Evolutionary conservation across 2,329 filamentous ascomycete species (phyloP), one percentile per base, ranked within the genome.

Genomic region (Paraphoma sp.): DNA sequence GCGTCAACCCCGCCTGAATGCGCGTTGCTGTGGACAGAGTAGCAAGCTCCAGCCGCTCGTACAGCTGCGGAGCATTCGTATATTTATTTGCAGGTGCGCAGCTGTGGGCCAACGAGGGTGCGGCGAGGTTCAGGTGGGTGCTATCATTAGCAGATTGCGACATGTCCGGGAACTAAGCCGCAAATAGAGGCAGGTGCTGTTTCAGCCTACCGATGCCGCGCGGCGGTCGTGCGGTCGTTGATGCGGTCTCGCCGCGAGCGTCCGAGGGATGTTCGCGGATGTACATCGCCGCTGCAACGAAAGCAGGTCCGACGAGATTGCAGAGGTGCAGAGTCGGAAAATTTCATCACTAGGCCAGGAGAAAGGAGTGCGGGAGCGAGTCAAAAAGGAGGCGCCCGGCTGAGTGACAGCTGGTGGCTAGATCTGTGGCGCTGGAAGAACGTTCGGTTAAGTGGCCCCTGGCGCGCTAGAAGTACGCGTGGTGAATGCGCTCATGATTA

Each of bases 101-200:
- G 40, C 16, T n/a, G 40, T 17, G 14, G 16, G n/a, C 40, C 40
- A 42, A 42, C 40, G 33, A 42, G 40, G 3, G 16, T 9, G 8
- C 16, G 16, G 40, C 38, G 30, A 41, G 36, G 33, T 8, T 30
- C 5, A 41, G 18, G 43, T n/a, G 36, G 28, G 50, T 53, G 45
- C 50, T 47, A 53, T 42, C 12, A 46, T 53, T 53, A 48, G 51
- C 44, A 48, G 17, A 53, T 53, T 48, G 44, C 43, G 44, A 53
- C 44, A 47, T 53, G 50, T 23, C 43, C 51, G 51, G 51, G 51
- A 28, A 29, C 51, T 53, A 53, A 44, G n/a, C 51, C 51, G 36
- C 23, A 36, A 16, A n/a, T 33, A 12, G 51, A 45, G 14, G 31
- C 17, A 41, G 41, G 30, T 29, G 28, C 23, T 52, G 48, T 52